phyloP scores from a whole-genome alignment of 352 stramenopile genomes.

The Globisporangium middletonii region DNA sequence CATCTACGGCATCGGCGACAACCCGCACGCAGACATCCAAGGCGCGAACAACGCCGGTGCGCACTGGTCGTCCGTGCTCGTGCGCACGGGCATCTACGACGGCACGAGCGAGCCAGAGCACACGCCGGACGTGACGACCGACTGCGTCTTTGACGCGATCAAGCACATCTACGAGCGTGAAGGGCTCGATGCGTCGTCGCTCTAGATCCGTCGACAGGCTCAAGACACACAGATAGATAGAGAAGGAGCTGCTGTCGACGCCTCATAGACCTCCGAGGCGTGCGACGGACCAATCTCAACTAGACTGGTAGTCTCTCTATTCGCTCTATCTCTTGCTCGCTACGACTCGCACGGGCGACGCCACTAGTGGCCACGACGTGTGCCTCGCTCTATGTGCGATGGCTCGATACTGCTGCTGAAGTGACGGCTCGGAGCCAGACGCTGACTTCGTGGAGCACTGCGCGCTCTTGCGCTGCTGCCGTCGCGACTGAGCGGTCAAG shows the following conservation, averaged over 20 bases:
- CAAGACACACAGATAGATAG: not conserved
- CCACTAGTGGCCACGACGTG: no score
- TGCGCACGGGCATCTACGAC: conserved; percentile 84
- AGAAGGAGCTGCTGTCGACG: conserved; percentile 3
- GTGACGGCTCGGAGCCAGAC: conserved; percentile 66
- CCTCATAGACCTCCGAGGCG: no score
- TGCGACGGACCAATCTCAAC: no score
- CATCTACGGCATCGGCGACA: conserved; percentile 89
- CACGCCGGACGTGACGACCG: conserved; percentile 48
- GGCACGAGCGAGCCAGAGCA: conserved; percentile 57
- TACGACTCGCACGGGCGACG: not conserved
- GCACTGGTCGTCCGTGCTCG: conserved; percentile 81
- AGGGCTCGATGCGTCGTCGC: conserved; percentile 30
- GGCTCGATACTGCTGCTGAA: conserved; percentile 6
- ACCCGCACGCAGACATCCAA: conserved; percentile 82
- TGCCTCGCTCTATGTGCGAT: no score
- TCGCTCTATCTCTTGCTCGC: not conserved
- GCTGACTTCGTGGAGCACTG: conserved; percentile 75
- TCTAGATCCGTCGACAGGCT: conserved; percentile 12
- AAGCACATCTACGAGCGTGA: conserved; percentile 67
- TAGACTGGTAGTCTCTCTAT: conserved; percentile 1
- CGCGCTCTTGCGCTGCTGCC: conserved; percentile 56
- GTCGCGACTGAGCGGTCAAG: conserved; percentile 11
- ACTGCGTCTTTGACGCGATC: conserved; percentile 71
- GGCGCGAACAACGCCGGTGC: conserved; percentile 81